Conservation (phyloP, 257 asterid species). For the Penstemon barbatus region DNA sequence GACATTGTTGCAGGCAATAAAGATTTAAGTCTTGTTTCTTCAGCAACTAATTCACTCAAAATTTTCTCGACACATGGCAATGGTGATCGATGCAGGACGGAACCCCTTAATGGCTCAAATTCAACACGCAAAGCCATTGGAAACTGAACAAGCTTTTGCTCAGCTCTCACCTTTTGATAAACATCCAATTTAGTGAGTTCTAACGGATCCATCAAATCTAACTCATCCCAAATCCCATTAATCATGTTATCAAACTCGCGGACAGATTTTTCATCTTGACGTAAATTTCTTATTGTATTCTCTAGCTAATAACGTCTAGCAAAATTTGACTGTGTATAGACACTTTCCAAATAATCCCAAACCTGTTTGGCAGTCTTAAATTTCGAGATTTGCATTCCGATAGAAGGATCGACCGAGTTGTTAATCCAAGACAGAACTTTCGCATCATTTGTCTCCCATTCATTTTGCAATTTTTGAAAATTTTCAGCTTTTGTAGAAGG, state of each 20-base stretch:
- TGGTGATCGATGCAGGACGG: not conserved
- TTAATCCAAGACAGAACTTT: too few relatives aligned
- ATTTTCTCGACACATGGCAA: not conserved
- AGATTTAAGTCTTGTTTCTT: not conserved
- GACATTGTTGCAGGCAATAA: not conserved
- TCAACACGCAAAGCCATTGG: not conserved
- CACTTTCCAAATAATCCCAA: not conserved
- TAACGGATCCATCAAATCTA: too few relatives aligned
- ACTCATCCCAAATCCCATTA: too few relatives aligned
- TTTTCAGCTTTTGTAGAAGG: too few relatives aligned
- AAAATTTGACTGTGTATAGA: not conserved
- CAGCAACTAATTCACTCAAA: not conserved
- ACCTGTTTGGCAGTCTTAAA: too few relatives aligned
- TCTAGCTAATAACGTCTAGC: not conserved
- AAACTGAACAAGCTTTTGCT: not conserved
- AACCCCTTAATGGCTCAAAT: not conserved
- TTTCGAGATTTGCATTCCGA: too few relatives aligned
- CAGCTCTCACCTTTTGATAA: not conserved
- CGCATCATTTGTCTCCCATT: too few relatives aligned
- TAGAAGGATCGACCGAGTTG: too few relatives aligned
- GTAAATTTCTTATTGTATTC: not conserved
- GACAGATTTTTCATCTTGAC: too few relatives aligned
- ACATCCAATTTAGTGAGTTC: too few relatives aligned
- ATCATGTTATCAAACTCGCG: too few relatives aligned
- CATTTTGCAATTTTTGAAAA: too few relatives aligned